A percentile compares a stretch with the other conserved stretches of the same genome.
Conservation (phyloP, 2,329 filamentous ascomycete species). For the Penicillium verrucosum region DNA sequence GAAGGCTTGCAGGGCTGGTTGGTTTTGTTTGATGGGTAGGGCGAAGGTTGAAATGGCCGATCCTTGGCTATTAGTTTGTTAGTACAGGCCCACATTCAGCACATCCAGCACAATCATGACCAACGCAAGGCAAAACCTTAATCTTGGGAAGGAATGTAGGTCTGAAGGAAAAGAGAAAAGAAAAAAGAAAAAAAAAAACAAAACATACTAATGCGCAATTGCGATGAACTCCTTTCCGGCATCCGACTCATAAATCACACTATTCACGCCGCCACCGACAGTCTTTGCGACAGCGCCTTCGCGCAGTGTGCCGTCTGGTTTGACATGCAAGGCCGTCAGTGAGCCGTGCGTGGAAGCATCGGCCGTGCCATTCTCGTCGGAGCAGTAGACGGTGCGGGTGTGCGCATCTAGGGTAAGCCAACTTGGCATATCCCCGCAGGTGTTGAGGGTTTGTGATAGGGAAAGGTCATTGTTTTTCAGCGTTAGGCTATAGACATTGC, state of each 20-base stretch:
- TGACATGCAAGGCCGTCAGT: slow-evolving; percentile 25
- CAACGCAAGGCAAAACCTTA: background rate
- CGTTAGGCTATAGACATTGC: slow-evolving; percentile 21
- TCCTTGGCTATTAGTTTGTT: slow-evolving; percentile 23
- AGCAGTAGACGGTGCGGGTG: slow-evolving; percentile 33
- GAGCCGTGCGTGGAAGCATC: slow-evolving; percentile 28
- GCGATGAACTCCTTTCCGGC: slow-evolving; percentile 30
- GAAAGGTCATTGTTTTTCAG: slow-evolving; percentile 19
- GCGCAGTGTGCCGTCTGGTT: slow-evolving; percentile 18
- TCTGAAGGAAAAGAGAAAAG: too few species aligned
- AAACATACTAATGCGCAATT: slow-evolving; percentile 40
- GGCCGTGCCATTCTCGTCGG: slow-evolving; percentile 31
- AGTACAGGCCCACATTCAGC: background rate
- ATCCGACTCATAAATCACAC: slow-evolving; percentile 30
- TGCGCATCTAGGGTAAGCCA: slow-evolving; percentile 35
- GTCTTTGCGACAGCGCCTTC: slow-evolving; percentile 23
- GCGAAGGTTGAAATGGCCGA: slow-evolving; percentile 34
- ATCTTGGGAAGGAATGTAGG: background rate
- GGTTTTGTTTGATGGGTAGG: slow-evolving; percentile 24
- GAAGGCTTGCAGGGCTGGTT: slow-evolving; percentile 38
- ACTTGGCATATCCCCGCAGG: slow-evolving; percentile 37
- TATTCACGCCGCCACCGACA: slow-evolving; percentile 33
- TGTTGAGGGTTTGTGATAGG: slow-evolving; percentile 23
- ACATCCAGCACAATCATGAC: too few species aligned
- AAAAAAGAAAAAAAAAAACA: background rate